These are phyloP conservation scores for Pyrus hybrid DNA, from an alignment of 331 rosid species.

Conservation along the genomic window DNA sequence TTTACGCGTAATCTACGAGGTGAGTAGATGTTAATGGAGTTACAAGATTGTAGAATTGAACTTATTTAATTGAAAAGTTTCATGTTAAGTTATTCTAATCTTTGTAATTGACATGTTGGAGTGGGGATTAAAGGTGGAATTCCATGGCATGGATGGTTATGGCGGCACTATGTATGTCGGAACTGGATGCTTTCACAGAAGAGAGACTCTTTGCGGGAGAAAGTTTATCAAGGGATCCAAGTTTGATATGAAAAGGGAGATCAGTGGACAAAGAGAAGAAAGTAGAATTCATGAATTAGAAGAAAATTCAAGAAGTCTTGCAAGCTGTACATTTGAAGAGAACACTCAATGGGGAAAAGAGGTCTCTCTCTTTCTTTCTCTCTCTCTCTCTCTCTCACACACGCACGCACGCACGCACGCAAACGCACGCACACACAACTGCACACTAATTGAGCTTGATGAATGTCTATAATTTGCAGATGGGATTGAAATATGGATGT, in stretches of 20 bases:
- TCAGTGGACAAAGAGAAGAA: neutral
- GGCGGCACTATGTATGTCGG: constrained; percentile 16
- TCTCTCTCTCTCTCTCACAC: too few species aligned
- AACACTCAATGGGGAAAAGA: constrained; percentile 22
- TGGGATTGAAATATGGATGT: constrained; percentile 28
- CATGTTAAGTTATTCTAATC: neutral
- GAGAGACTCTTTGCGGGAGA: constrained; percentile 16
- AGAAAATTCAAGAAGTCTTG: constrained; percentile 14
- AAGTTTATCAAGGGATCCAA: neutral
- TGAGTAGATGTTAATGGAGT: neutral
- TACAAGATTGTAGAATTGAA: too few species aligned
- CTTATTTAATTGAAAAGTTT: neutral
- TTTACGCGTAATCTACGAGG: neutral
- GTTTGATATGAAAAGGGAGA: constrained; percentile 3
- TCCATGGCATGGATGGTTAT: constrained; percentile 2
- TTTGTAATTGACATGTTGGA: neutral
- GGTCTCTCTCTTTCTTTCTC: neutral
- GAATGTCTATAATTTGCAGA: neutral
- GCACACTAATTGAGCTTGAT: neutral
- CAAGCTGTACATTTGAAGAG: constrained; percentile 3
- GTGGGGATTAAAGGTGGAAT: neutral
- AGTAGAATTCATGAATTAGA: constrained; percentile 6
- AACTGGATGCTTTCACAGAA: constrained; percentile 25
- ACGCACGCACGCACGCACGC: too few species aligned
- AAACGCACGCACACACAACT: too few species aligned